These are phyloP conservation scores for Aspergillus melleus DNA, from an alignment of 2,329 filamentous ascomycete species.

Conservation along the genomic window DNA sequence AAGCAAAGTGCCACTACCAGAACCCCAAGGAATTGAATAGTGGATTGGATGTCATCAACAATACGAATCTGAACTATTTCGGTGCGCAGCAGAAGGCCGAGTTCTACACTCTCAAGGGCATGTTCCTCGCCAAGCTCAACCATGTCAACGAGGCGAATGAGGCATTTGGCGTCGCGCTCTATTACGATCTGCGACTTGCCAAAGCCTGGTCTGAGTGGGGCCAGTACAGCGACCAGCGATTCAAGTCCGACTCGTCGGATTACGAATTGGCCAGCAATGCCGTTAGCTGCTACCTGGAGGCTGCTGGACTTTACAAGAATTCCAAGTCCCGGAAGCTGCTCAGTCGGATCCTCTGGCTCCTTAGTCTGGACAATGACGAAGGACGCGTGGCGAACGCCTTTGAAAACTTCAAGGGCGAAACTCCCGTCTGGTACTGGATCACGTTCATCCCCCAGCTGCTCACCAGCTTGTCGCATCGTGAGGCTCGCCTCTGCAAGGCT, in stretches of 20 bases:
- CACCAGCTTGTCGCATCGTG: slow-evolving; percentile 85
- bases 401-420: slow-evolving; percentile 95
- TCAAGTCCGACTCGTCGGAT: slow-evolving; percentile 84
- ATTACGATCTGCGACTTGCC: slow-evolving; percentile 90
- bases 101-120: slow-evolving; percentile 98
- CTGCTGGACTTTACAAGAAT: slow-evolving; percentile 94
- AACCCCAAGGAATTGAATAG: slow-evolving; percentile 89
- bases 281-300: slow-evolving; percentile 93
- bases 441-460: slow-evolving; percentile 97
- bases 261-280: slow-evolving; percentile 85
- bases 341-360: slow-evolving; percentile 88
- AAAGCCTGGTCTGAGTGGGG: slow-evolving; percentile 99
- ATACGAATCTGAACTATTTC: slow-evolving; percentile 98
- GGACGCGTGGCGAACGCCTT: slow-evolving; percentile 82
- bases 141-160: slow-evolving; percentile 90
- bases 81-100: slow-evolving; percentile 94
- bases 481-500: slow-evolving; percentile 80
- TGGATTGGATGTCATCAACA: slow-evolving; percentile 97
- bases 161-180: slow-evolving; percentile 91
- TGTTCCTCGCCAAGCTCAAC: slow-evolving; percentile 94
- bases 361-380: slow-evolving; percentile 88
- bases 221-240: slow-evolving; percentile 94
- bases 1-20: slow-evolving; percentile 98
- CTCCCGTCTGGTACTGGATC: slow-evolving; percentile 99
- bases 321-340: slow-evolving; percentile 93